A percentile compares a stretch with the other conserved stretches of the same genome.
Conservation (phyloP, 805 yeast species). For the Debaryomyces castellii region DNA sequence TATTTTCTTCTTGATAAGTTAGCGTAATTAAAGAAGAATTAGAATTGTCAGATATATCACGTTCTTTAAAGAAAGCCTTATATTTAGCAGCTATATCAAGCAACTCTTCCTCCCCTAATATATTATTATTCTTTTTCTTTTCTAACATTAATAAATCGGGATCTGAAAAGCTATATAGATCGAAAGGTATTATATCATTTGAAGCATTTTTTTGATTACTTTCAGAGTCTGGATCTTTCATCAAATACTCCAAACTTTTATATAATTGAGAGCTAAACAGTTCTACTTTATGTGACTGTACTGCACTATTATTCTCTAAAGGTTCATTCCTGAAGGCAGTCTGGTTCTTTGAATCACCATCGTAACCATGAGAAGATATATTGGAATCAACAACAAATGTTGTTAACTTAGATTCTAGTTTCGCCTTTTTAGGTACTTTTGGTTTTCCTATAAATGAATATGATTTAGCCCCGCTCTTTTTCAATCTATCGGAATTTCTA, state of each 20-base stretch:
- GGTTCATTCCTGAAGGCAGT: background rate
- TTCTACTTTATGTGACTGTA: constrained; percentile 7
- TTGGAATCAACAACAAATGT: background rate
- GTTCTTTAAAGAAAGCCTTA: background rate
- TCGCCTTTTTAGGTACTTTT: background rate
- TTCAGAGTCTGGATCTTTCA: constrained; percentile 7
- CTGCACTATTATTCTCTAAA: background rate
- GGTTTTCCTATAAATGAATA: constrained; percentile 5
- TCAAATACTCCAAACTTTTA: constrained; percentile 23
- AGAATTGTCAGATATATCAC: background rate
- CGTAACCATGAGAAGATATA: background rate
- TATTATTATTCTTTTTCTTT: no score
- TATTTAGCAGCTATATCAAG: background rate
- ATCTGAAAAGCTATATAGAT: background rate
- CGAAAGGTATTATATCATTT: background rate
- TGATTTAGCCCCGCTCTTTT: background rate
- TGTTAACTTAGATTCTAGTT: background rate
- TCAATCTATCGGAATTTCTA: background rate
- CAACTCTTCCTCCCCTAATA: background rate
- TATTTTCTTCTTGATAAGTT: constrained; percentile 49
- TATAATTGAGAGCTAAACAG: constrained; percentile 22
- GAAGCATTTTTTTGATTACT: background rate
- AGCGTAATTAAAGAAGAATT: constrained; percentile 14
- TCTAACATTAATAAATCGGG: background rate
- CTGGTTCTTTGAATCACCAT: background rate